A percentile compares a stretch with the other conserved stretches of the same genome.
These are phyloP conservation scores for Boechera divaricarpa DNA, from an alignment of 345 rosid species.

Conservation along the genomic window DNA sequence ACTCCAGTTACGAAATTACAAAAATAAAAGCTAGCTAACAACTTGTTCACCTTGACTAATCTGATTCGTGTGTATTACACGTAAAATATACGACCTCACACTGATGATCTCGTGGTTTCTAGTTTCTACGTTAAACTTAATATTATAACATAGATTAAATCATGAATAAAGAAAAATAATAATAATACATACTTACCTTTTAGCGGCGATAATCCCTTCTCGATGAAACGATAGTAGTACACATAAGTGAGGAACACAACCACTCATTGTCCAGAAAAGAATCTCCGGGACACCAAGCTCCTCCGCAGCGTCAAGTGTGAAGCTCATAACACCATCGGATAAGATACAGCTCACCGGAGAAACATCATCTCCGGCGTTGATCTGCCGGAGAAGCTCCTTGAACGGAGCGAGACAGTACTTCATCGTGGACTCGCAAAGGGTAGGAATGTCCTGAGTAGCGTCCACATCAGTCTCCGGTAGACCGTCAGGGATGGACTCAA, in stretches of 20 bases:
- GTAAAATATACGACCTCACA: no score
- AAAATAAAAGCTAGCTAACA: no score
- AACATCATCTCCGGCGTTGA: background rate
- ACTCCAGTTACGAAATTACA: no score
- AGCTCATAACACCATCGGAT: conserved; percentile 35
- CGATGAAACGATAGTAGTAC: conserved; percentile 28
- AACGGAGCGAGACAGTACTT: conserved; percentile 41
- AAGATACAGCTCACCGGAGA: conserved; percentile 35
- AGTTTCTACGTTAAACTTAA: no score
- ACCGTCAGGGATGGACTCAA: conserved; percentile 51
- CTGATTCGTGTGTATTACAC: no score
- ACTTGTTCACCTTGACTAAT: no score
- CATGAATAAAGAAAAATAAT: no score
- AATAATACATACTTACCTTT: conserved; percentile 1
- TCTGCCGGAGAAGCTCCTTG: conserved; percentile 17
- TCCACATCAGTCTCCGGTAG: conserved; percentile 37
- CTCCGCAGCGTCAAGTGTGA: conserved; percentile 39
- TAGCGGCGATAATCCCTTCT: conserved; percentile 37
- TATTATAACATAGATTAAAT: no score
- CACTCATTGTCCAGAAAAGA: conserved; percentile 44
- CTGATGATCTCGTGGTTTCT: no score
- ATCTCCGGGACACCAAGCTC: conserved; percentile 39
- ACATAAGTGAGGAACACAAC: conserved; percentile 41
- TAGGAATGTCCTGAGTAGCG: conserved; percentile 39
- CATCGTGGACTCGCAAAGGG: conserved; percentile 42